phyloP scores from a whole-genome alignment of 2,329 filamentous ascomycete genomes.

The Xylariaceae sp. region DNA sequence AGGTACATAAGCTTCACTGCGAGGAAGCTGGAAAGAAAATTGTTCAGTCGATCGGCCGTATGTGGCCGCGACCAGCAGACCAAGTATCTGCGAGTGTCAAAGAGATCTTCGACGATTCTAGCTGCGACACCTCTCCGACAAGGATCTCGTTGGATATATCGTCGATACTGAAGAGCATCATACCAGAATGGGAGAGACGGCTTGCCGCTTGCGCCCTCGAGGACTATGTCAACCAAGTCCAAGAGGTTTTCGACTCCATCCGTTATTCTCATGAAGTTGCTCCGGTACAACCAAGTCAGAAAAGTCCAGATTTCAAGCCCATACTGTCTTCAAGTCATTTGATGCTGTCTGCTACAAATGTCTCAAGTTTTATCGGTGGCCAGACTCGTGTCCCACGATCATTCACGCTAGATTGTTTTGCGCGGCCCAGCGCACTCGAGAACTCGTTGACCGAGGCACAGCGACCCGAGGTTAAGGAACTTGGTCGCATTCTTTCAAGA shows the following conservation, averaged over 20 bases:
- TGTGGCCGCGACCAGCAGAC: slow-evolving; percentile 15
- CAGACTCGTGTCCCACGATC: no score
- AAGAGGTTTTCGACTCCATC: slow-evolving; percentile 8
- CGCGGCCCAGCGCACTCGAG: no score
- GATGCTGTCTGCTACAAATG: no score
- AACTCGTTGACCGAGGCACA: neutral
- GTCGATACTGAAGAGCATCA: slow-evolving; percentile 5
- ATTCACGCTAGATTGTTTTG: no score
- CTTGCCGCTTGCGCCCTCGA: slow-evolving; percentile 10
- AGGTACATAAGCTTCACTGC: slow-evolving; percentile 8
- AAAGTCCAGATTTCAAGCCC: no score
- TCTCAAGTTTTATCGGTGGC: no score
- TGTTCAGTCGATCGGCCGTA: slow-evolving; percentile 5
- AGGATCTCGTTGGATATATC: slow-evolving; percentile 2
- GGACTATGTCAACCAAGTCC: slow-evolving; percentile 9
- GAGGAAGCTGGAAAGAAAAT: slow-evolving; percentile 6
- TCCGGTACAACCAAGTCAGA: no score
- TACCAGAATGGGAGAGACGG: slow-evolving; percentile 17
- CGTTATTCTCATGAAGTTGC: neutral
- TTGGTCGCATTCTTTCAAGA: neutral
- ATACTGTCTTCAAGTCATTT: no score
- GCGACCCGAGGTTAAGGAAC: neutral
- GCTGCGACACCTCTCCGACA: neutral
- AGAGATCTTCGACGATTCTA: neutral
- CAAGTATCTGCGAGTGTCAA: neutral